A percentile compares a stretch with the other conserved stretches of the same genome.
Evolutionary conservation across 1,284 basidiomycete species (phyloP).

Genomic region (Hymenochaete sp.): DNA sequence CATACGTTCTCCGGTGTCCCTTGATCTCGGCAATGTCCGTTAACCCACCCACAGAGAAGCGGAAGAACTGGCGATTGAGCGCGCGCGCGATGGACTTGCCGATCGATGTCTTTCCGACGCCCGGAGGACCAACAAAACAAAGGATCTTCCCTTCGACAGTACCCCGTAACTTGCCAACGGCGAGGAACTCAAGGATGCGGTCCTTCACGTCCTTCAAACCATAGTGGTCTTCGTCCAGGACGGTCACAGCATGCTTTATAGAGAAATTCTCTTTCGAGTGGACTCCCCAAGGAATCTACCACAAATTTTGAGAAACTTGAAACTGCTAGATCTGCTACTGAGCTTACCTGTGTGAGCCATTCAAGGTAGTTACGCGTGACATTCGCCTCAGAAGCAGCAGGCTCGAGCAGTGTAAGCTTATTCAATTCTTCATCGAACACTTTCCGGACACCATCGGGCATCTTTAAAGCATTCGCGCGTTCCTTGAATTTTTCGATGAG

Average conservation of each 20-base stretch:
- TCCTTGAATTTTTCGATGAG: constrained; percentile 95
- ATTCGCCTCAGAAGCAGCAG: constrained; percentile 87
- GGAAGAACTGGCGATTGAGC: constrained; percentile 82
- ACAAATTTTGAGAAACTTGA: constrained; percentile 3
- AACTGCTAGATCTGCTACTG: background rate
- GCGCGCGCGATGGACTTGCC: constrained; percentile 93
- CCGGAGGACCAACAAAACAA: constrained; percentile 92
- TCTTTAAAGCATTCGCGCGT: constrained; percentile 77
- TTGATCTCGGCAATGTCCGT: constrained; percentile 99
- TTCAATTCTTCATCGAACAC: constrained; percentile 96
- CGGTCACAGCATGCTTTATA: constrained; percentile 74
- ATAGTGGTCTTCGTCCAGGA: constrained; percentile 95
- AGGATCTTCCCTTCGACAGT: constrained; percentile 99
- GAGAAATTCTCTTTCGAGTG: constrained; percentile 94
- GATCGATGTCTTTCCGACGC: constrained; percentile 93
- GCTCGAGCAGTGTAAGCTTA: constrained; percentile 89
- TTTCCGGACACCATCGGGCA: constrained; percentile 89
- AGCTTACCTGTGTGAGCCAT: constrained; percentile 78
- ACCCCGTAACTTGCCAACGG: constrained; percentile 92
- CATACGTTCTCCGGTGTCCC: constrained; percentile 94
- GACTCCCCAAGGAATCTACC: constrained; percentile 88
- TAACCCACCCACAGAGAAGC: constrained; percentile 94
- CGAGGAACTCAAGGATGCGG: constrained; percentile 95
- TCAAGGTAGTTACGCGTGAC: constrained; percentile 97
- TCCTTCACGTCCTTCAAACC: constrained; percentile 95